Base-by-base conservation (phyloP, 352 stramenopile genomes). In the Phytophthora syringae region DNA sequence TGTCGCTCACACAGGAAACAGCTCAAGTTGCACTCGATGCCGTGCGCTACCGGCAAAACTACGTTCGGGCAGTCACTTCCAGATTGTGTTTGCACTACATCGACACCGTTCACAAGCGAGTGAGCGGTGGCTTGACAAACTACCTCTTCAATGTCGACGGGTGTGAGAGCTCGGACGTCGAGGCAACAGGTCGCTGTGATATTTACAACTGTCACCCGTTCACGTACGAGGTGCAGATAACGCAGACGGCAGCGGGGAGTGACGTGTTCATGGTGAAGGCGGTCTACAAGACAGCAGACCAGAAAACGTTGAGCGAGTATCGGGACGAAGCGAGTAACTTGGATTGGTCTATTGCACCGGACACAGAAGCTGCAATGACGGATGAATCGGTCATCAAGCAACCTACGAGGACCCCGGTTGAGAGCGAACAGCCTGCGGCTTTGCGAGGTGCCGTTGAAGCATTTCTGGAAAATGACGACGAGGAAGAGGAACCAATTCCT, bases 151-250 rank as follows among this genome's bases (percentile, higher is more conserved):
- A 61, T 0, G 74, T 80, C 20, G 73, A 84, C 25, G 76, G 76
- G 28, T 84, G 76, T 20, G 56, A 64, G 40, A 55, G 51, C 25
- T 47, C 48, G 5, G 55, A 72, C 18, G 58, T 82, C 6, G 61
- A 53, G 21, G 21, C 47, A 27, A 69, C 68, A 25, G 76, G 76
- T n/a, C 67, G 69, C 13, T 84, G 76, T 36, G 67, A 84, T 53
- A 70, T 82, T 50, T 80, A 82, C 54, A 67, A 71, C 45, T 84
- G 73, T 39, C 64, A 56, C 10, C 70, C 78, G 24, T 80, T 78
- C 45, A 79, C 67, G 45, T 84, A 77, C 64, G 76, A 84, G 53
- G 16, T 84, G 32, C 67, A 80, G 43, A 24, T 84, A 37, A 54
- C 50, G 7, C 73, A 82, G 51, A 82, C 79, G 51, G 60, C 32